Evolutionary conservation across 2,329 filamentous ascomycete genomes (phyloP).

Genomic region (Penicillium sp.): DNA sequence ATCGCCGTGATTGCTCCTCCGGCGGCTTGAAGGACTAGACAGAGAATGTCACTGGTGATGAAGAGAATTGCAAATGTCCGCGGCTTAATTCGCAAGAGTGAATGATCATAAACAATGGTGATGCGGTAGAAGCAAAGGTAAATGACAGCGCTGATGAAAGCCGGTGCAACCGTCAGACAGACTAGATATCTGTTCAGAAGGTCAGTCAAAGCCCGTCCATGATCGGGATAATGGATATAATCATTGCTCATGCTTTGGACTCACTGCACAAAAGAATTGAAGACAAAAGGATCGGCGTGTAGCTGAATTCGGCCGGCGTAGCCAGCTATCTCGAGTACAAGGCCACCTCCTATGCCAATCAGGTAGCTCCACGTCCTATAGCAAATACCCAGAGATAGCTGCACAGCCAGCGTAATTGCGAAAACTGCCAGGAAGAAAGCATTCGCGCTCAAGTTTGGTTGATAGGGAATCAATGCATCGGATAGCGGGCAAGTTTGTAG

Average conservation of each 20-base stretch:
- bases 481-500: background rate
- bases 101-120: background rate
- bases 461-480: background rate
- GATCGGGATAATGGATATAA: background rate
- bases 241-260: background rate
- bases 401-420: background rate
- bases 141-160: slow-evolving; percentile 1
- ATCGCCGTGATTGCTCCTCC: background rate
- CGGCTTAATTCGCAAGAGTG: background rate
- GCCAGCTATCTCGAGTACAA: background rate
- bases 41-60: background rate
- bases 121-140: slow-evolving; percentile 1
- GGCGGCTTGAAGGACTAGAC: background rate
- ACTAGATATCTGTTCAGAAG: background rate
- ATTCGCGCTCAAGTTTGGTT: background rate
- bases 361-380: background rate
- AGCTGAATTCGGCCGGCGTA: background rate
- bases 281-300: background rate
- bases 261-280: background rate
- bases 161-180: background rate
- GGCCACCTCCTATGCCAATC: background rate
- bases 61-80: background rate
- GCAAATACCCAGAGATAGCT: background rate
- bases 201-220: background rate
- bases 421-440: background rate